Base-by-base conservation (phyloP, 1,284 basidiomycete species). In the Coniferiporia sulphurascens region DNA sequence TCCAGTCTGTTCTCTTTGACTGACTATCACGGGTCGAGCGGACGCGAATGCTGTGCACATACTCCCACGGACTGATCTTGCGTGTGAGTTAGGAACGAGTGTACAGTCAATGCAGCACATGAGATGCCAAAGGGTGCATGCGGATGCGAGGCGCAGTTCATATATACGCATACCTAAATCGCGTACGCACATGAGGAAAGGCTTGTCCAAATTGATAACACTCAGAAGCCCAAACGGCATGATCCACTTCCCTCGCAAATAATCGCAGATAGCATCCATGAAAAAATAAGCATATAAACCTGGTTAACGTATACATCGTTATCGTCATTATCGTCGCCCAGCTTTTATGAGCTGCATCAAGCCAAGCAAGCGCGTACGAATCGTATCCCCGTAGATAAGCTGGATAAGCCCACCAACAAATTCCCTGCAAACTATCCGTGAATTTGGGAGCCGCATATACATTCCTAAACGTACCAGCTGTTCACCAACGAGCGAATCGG, bases 401-500 rank as follows among this genome's bases (percentile, higher is more conserved):
- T 79, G 81, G 48, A 91, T 78, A 55, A 95, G 76, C 4, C 88
- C 89, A 56, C 79, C 84, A 60, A 89, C 76, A 71, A 93, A 93
- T 60, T 85, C 84, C 89, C 92, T 94, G 10, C 67, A 55, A 62
- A 62, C 19, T 34, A 50, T 35, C 3, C 48, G 8, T 43, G 46
- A 62, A 41, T 61, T 48, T 27, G 54, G 62, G n/a, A 66, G 58
- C 48, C 62, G 57, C 48, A 34, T 55, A 44, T 15, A 19, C 36
- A 53, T 10, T 32, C 63, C 27, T 58, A 53, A 21, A 84, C 93
- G 49, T 78, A 98, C 78, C 89, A 89, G 69, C 95, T 97, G 66
- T 85, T 78, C 38, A 84, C 76, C 54, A 87, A 70, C n/a, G 88
- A 89, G 61, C 90, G 89, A 59, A 95, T 78, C 21, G 93, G 86